Evolutionary conservation across 2,329 filamentous ascomycete species (phyloP).

Genomic region (Fusarium incarnatum): DNA sequence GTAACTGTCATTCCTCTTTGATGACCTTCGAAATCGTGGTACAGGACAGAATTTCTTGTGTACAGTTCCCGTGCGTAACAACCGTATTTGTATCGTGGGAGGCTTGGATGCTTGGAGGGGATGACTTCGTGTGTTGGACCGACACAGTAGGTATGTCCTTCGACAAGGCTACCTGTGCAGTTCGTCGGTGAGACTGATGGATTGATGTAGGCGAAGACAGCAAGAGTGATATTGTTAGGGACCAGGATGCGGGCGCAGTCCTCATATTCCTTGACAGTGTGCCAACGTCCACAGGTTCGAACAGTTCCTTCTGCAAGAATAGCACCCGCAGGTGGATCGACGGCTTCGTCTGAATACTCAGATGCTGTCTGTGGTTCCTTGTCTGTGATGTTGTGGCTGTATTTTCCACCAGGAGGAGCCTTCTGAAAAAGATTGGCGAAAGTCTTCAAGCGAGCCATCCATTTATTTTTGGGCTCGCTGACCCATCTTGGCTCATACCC

Average conservation of each 20-base stretch:
- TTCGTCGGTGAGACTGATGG: neutral
- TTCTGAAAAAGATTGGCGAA: rapidly evolving
- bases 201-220: neutral
- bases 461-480: neutral
- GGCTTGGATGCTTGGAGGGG: rapidly evolving
- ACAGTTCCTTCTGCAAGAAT: neutral
- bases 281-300: neutral
- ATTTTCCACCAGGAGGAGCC: neutral
- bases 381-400: neutral
- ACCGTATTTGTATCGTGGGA: neutral
- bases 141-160: neutral
- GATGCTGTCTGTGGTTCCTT: neutral
- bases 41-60: neutral
- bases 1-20: neutral
- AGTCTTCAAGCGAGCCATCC: neutral
- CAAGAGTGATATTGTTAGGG: conserved; percentile 1
- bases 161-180: neutral
- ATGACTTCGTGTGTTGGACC: neutral
- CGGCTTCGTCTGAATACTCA: neutral
- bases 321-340: neutral
- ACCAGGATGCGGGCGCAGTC: neutral
- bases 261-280: neutral
- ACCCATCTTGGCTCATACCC: neutral
- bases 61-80: neutral
- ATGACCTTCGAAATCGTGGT: rapidly evolving